A percentile compares a stretch with the other conserved stretches of the same genome.
Evolutionary conservation across 2,329 filamentous ascomycete genomes (phyloP).

Genomic region (Hysterium pulicare): DNA sequence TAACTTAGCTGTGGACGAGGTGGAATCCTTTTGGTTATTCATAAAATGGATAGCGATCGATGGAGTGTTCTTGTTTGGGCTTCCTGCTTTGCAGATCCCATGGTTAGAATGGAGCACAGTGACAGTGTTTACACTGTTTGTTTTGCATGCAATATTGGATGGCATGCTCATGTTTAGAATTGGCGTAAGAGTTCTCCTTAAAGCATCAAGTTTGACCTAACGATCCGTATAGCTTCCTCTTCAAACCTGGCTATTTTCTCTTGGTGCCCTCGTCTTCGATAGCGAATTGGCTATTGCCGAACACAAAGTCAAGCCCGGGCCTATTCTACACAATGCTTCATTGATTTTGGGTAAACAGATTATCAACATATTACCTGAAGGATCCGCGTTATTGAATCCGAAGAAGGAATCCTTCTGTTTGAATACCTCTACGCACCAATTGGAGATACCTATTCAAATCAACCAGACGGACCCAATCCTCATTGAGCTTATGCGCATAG

Average conservation of each 20-base stretch:
- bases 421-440: constrained; percentile 57
- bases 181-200: constrained; percentile 51
- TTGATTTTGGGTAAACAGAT: constrained; percentile 95
- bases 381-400: constrained; percentile 85
- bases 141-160: constrained; percentile 69
- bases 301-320: constrained; percentile 80
- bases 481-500: constrained; percentile 83
- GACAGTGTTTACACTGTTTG: constrained; percentile 67
- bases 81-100: constrained; percentile 86
- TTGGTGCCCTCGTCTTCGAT: constrained; percentile 83
- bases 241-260: constrained; percentile 66
- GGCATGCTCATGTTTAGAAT: constrained; percentile 92
- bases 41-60: constrained; percentile 92
- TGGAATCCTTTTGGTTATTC: constrained; percentile 85
- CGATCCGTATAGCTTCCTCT: constrained; percentile 61
- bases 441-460: constrained; percentile 78
- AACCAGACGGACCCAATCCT: constrained; percentile 88
- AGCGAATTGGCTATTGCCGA: constrained; percentile 93
- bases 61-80: constrained; percentile 77
- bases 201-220: constrained; percentile 5
- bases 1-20: constrained; percentile 72
- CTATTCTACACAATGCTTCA: constrained; percentile 85
- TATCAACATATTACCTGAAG: constrained; percentile 95
- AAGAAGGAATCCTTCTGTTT: constrained; percentile 79
- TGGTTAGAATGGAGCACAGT: constrained; percentile 90